Conservation (phyloP, 192 early-diverging fungal genomes). For the Coemansia sp. region DNA sequence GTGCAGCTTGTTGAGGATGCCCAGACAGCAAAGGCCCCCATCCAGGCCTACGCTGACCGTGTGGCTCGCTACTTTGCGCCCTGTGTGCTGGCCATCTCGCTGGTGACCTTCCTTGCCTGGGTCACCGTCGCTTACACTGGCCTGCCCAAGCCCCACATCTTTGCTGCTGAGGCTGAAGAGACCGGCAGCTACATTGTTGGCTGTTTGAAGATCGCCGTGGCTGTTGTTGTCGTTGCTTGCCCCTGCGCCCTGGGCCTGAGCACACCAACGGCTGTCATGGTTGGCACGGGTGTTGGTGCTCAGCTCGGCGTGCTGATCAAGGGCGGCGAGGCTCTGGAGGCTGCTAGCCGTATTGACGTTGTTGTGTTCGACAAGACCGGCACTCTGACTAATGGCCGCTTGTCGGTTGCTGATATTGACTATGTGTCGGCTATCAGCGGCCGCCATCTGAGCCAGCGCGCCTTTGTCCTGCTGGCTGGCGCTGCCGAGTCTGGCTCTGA, state of each 20-base stretch:
- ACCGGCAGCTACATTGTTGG: constrained; percentile 70
- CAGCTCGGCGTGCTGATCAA: constrained; percentile 95
- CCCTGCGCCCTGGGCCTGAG: constrained; percentile 96
- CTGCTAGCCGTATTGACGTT: constrained; percentile 75
- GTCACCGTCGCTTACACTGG: constrained; percentile 55
- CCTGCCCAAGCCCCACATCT: constrained; percentile 47
- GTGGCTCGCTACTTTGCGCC: constrained; percentile 94
- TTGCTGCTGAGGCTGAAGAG: constrained; percentile 52
- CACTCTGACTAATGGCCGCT: constrained; percentile 79
- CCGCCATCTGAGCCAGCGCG: constrained; percentile 42
- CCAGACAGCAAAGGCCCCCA: constrained; percentile 92
- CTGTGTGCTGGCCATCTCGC: constrained; percentile 67
- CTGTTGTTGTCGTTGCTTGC: constrained; percentile 95
- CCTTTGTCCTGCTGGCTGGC: constrained; percentile 65
- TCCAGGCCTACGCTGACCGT: constrained; percentile 87
- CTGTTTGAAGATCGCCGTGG: constrained; percentile 85
- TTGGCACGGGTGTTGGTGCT: constrained; percentile 95
- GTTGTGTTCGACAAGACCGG: constrained; percentile 99
- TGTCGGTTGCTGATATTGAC: constrained; percentile 61
- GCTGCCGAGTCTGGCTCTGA: constrained; percentile 81
- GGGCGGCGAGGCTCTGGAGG: constrained; percentile 83
- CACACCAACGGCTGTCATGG: constrained; percentile 98
- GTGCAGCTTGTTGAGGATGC: constrained; percentile 90
- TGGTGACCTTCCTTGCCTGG: constrained; percentile 80
- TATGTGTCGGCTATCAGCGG: constrained; percentile 13